These are phyloP conservation scores for Luzula sylvatica DNA, from an alignment of 176 grass and related monocot species.

Conservation along the genomic window DNA sequence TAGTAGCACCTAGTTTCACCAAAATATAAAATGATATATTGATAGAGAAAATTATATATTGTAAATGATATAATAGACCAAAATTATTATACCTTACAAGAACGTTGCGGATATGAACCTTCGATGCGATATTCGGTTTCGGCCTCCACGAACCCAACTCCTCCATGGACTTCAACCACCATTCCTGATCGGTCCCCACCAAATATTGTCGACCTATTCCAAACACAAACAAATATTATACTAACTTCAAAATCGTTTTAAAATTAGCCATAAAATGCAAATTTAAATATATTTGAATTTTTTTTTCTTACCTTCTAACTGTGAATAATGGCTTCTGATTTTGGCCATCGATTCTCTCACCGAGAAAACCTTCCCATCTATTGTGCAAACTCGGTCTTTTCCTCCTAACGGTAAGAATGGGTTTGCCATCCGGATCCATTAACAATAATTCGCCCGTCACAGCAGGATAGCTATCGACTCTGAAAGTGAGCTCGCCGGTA, in stretches of 20 bases:
- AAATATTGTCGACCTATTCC: conserved; percentile 65
- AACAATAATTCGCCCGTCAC: conserved; percentile 56
- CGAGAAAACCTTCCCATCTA: conserved; percentile 83
- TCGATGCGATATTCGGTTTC: conserved; percentile 58
- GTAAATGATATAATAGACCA: too few species aligned
- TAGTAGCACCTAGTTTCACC: conserved; percentile 10
- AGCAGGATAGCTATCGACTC: conserved; percentile 66
- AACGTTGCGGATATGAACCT: conserved; percentile 63
- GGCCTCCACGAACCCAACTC: neutral
- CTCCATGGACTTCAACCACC: conserved; percentile 45
- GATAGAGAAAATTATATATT: too few species aligned
- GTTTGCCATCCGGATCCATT: conserved; percentile 36
- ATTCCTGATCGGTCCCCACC: conserved; percentile 32
- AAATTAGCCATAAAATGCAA: neutral
- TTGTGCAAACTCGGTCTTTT: conserved; percentile 83
- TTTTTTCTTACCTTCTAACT: conserved; percentile 29
- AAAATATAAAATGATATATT: neutral
- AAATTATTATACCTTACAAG: conserved; percentile 41
- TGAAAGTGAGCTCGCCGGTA: conserved; percentile 62
- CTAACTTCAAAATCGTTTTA: neutral
- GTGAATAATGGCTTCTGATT: conserved; percentile 71
- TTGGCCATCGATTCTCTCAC: conserved; percentile 32
- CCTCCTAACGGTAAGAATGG: conserved; percentile 59
- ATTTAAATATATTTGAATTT: neutral
- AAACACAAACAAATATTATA: neutral